Evolutionary conservation across 202 grass and related monocot species (phyloP).

Genomic region (Schoenoplectus triqueter): DNA sequence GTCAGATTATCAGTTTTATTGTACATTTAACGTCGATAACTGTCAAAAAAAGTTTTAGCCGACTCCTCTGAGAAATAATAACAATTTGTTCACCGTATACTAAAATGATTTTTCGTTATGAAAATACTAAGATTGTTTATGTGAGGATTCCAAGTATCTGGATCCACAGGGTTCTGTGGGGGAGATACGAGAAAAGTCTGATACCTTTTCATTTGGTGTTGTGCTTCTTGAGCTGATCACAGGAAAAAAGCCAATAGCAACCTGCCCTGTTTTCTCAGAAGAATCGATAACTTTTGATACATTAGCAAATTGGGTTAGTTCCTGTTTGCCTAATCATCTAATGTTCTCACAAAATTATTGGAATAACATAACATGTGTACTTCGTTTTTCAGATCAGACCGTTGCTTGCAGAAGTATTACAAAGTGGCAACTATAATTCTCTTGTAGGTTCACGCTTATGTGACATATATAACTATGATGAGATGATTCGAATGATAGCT

Average conservation of each 20-base stretch:
- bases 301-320: conserved; percentile 91
- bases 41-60: not conserved
- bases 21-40: conserved; percentile 17
- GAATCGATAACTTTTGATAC: conserved; percentile 44
- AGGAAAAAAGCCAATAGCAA: conserved; percentile 72
- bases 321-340: not conserved
- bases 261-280: conserved; percentile 58
- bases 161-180: conserved; percentile 82
- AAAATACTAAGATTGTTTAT: not conserved
- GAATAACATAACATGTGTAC: not conserved
- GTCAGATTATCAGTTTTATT: conserved; percentile 17
- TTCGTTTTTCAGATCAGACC: conserved; percentile 67
- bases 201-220: conserved; percentile 93
- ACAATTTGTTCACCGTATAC: not conserved
- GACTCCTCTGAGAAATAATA: not conserved
- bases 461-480: conserved; percentile 58
- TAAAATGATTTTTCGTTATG: not conserved
- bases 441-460: conserved; percentile 70
- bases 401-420: conserved; percentile 60
- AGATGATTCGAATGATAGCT: conserved; percentile 85
- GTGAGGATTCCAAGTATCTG: conserved; percentile 54
- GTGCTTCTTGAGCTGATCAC: conserved; percentile 98
- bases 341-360: not conserved
- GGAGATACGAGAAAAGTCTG: conserved; percentile 87
- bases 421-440: conserved; percentile 63